These are phyloP conservation scores for Clitopilus hobsonii DNA, from an alignment of 768 basidiomycete genomes.

Conservation along the genomic window DNA sequence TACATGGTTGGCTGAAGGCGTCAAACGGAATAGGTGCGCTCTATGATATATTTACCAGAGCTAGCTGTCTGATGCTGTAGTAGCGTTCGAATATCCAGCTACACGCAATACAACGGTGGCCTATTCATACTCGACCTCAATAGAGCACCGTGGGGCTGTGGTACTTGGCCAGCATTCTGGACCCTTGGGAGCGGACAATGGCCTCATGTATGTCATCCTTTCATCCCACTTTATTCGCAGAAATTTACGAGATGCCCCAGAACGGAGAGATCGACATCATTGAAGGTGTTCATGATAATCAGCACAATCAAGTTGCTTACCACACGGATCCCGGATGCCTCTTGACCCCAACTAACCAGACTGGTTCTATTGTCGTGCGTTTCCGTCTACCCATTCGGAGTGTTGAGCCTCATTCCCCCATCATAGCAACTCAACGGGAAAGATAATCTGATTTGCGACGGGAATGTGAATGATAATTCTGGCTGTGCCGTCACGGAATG, in stretches of 20 bases:
- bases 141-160: constrained; percentile 87
- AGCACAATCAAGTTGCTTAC: constrained; percentile 83
- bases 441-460: constrained; percentile 53
- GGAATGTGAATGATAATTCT: constrained; percentile 47
- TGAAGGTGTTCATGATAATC: constrained; percentile 80
- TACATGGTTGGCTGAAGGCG: constrained; percentile 46
- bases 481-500: constrained; percentile 79
- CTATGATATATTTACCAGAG: background rate
- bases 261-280: constrained; percentile 80
- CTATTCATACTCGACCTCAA: constrained; percentile 82
- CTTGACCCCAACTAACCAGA: constrained; percentile 51
- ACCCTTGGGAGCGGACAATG: constrained; percentile 55
- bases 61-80: background rate
- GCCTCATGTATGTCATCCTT: constrained; percentile 49
- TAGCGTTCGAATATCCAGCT: constrained; percentile 72
- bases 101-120: constrained; percentile 63
- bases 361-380: constrained; percentile 61
- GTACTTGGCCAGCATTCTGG: constrained; percentile 88
- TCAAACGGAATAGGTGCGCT: constrained; percentile 55
- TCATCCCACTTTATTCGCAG: constrained; percentile 10
- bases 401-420: too few relatives aligned
- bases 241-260: too few relatives aligned
- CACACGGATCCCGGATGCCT: constrained; percentile 67
- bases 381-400: too few relatives aligned
- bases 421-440: constrained; percentile 45